A percentile compares a stretch with the other conserved stretches of the same genome.
Conservation (phyloP, 208 protist species). For the Leishmania tropica region DNA sequence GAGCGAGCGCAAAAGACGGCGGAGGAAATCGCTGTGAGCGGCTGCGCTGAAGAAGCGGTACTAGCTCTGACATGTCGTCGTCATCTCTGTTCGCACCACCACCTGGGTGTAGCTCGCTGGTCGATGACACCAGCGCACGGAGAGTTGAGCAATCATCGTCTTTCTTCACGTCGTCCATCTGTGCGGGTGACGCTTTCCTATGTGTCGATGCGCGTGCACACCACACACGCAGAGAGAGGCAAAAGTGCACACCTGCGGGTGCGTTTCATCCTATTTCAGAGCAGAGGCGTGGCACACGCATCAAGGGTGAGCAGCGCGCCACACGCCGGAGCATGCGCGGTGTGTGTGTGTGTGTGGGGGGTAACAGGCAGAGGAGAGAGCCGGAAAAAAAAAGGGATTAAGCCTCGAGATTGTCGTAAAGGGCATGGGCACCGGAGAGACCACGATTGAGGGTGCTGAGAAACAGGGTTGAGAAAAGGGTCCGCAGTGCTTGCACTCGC, state of each 20-base stretch:
- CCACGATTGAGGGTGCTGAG: not conserved
- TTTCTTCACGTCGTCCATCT: conserved; percentile 1
- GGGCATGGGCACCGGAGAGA: not conserved
- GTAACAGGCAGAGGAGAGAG: not conserved
- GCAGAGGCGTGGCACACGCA: not conserved
- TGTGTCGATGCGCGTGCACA: not conserved
- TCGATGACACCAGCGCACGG: not conserved
- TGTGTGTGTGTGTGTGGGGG: too few relatives aligned
- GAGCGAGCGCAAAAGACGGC: conserved; percentile 50
- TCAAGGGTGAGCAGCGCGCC: not conserved
- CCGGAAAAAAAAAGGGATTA: not conserved
- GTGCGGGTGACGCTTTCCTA: too few relatives aligned
- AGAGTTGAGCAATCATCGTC: not conserved
- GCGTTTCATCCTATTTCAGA: too few relatives aligned
- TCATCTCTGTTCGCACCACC: not conserved
- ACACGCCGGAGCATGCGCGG: too few relatives aligned
- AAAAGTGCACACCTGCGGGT: not conserved
- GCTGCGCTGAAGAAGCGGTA: conserved; percentile 29
- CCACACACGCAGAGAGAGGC: not conserved
- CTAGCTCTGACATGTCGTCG: conserved; percentile 16
- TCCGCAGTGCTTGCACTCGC: not conserved
- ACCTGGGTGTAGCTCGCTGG: not conserved
- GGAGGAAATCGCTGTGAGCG: conserved; percentile 23
- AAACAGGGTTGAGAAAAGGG: not conserved
- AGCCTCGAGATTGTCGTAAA: not conserved